Evolutionary conservation across 768 basidiomycete genomes (phyloP), one percentile per base, ranked within the genome.

Genomic region (Austroboletus eburneus): DNA sequence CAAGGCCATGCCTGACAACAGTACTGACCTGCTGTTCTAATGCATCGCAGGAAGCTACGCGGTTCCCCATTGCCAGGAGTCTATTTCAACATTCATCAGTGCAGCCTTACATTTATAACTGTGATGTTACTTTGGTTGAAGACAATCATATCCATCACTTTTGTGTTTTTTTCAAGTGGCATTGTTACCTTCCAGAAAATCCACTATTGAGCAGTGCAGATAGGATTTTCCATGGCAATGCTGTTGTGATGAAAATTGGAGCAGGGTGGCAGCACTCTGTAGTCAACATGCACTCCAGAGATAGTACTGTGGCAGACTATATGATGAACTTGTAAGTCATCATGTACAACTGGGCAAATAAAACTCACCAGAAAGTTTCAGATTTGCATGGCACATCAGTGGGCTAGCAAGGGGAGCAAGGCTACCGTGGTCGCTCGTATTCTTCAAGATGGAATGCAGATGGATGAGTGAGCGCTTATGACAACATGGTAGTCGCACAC

Each of bases 21-120:
- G 36, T 51, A 39, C 42, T 27, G 9, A 51, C 24, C 10, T 10
- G 32, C 1, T 48, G 46, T 9, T 12, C 36, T 6, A n/a, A 29
- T 3, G 3, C 10, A 17, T 51, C 21, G 5, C n/a, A 13, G 3
- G 14, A 3, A 8, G 46, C 37, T 3, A 18, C 24, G 22, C 3
- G 27, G 12, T 51, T 48, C 13, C 46, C 46, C 29, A 17, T 51
- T n/a, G 30, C 42, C 8, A 37, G 48, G 18, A 43, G 46, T 14
- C 36, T 51, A 1, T 25, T 51, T 1, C 32, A 51, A 41, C 30
- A 51, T 13, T 38, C 46, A 2, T 5, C 9, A 1, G 4, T 44
- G 8, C 50, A 51, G 13, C 46, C 43, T 12, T 50, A 52, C 10
- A 14, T 52, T 9, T 45, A 54, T 18, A 42, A 54, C 23, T 51